Base-by-base conservation (phyloP, 1,284 basidiomycete species). In the Cutaneotrichosporon sp. region DNA sequence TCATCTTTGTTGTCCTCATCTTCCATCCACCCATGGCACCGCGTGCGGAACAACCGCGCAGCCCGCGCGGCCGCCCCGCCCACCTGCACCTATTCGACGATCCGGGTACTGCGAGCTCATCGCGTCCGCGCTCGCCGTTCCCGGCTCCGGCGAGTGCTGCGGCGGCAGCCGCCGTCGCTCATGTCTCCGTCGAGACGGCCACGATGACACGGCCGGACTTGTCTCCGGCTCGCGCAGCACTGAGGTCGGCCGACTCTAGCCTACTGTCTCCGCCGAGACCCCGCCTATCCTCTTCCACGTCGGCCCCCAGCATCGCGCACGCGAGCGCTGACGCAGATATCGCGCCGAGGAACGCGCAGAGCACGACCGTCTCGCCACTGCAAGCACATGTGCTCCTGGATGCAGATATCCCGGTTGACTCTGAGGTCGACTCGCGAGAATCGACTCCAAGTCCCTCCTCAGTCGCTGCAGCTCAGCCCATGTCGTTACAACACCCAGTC, bases 131-230 rank as follows among this genome's bases (percentile, higher is more conserved):
- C 17, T 44, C 42, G 17, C 42, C 42, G 5, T 44, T 44, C 12
- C 42, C 42, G 5, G 27, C 27, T 27, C 10, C 38, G 1, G 29
- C 22, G n/a, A 38, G 35, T 12, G 42, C 42, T 6, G 27, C 42
- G 17, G 17, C 19, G 10, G 25, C 42, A 19, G 42, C 42, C 10
- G 42, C 42, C 10, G 42, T 44, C 10, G 10, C 42, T 19, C 29
- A 31, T n/a, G 29, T 44, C 16, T 32, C 17, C 17, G 42, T 44
- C 42, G 29, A 44, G 29, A 44, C 42, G 11, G 42, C 42, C n/a
- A n/a, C n/a, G n/a, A n/a, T n/a, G 17, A 5, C 42, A 11, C n/a
- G 42, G 11, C 42, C 22, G 27, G 27, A 29, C 17, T 19, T 19
- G 29, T 31, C 27, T 8, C 35, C 35, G 11, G 17, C 34, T 9